Evolutionary conservation across 2,329 filamentous ascomycete genomes (phyloP).

Genomic region (Peltaster fructicola): DNA sequence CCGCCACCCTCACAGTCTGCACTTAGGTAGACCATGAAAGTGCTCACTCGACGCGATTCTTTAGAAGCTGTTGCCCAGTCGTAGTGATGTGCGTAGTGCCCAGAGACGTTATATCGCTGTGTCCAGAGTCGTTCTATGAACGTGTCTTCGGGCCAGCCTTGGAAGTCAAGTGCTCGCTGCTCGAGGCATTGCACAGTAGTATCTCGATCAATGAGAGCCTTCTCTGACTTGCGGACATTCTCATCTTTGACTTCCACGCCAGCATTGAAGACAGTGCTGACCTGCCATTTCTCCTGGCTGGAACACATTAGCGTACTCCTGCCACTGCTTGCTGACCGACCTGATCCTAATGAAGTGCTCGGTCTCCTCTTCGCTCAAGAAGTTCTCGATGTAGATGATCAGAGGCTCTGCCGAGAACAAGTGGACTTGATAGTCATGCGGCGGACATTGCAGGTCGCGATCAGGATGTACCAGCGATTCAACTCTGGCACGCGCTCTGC

Average conservation of each 20-base stretch:
- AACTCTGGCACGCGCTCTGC: conserved; percentile 20
- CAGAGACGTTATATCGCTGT: conserved; percentile 39
- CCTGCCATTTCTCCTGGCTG: conserved; percentile 30
- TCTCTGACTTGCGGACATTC: conserved; percentile 35
- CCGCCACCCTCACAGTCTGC: conserved; percentile 38
- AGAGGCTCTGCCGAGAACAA: conserved; percentile 36
- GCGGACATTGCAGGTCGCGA: conserved; percentile 20
- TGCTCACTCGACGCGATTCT: conserved; percentile 27
- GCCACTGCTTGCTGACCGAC: no score
- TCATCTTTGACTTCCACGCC: conserved; percentile 30
- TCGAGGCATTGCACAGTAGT: conserved; percentile 40
- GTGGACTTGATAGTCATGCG: conserved; percentile 25
- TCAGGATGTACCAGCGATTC: conserved; percentile 24
- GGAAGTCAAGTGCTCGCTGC: conserved; percentile 37
- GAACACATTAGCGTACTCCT: conserved; percentile 4
- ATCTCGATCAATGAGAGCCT: conserved; percentile 31
- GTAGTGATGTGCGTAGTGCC: conserved; percentile 42
- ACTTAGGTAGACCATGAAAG: conserved; percentile 44
- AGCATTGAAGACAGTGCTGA: conserved; percentile 37
- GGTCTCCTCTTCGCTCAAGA: conserved; percentile 31
- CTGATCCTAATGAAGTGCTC: conserved; percentile 35
- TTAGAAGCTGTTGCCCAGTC: conserved; percentile 33
- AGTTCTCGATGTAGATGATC: conserved; percentile 40
- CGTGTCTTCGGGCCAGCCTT: conserved; percentile 40
- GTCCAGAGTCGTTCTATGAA: conserved; percentile 45